Evolutionary conservation across 108 stramenopile species (phyloP).

Genomic region (Nannochloropsis gaditana): DNA sequence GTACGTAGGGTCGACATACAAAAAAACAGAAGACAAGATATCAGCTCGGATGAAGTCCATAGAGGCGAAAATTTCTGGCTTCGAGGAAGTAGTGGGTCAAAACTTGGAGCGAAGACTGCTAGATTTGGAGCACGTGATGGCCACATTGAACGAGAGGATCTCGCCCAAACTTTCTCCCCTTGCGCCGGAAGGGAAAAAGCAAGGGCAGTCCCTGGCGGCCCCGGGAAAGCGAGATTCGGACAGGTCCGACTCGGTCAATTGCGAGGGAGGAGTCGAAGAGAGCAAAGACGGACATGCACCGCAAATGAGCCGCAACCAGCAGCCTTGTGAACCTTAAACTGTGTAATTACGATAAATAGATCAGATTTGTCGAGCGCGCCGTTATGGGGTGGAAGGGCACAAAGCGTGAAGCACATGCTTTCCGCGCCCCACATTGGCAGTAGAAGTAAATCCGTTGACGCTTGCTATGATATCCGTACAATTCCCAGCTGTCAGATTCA

Average conservation of each 20-base stretch:
- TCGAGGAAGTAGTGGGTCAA: conserved; percentile 12
- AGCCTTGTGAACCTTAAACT: too few species aligned
- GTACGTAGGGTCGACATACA: not conserved
- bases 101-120: not conserved
- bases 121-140: conserved; percentile 9
- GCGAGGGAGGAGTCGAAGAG: not conserved
- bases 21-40: conserved; percentile 1
- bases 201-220: not conserved
- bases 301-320: too few species aligned
- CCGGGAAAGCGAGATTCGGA: too few species aligned
- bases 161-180: not conserved
- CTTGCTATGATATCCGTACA: too few species aligned
- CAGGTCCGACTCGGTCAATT: too few species aligned
- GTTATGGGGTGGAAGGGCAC: not conserved
- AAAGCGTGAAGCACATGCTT: not conserved
- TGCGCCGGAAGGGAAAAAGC: not conserved
- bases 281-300: not conserved
- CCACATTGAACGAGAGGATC: not conserved
- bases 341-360: too few species aligned
- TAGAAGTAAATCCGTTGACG: too few species aligned
- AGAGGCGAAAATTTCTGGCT: not conserved
- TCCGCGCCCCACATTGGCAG: too few species aligned
- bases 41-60: not conserved
- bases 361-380: too few species aligned
- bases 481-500: not conserved